Evolutionary conservation across 768 basidiomycete species (phyloP), one percentile per base, ranked within the genome.

Genomic region (Guyanaporus albipodus): DNA sequence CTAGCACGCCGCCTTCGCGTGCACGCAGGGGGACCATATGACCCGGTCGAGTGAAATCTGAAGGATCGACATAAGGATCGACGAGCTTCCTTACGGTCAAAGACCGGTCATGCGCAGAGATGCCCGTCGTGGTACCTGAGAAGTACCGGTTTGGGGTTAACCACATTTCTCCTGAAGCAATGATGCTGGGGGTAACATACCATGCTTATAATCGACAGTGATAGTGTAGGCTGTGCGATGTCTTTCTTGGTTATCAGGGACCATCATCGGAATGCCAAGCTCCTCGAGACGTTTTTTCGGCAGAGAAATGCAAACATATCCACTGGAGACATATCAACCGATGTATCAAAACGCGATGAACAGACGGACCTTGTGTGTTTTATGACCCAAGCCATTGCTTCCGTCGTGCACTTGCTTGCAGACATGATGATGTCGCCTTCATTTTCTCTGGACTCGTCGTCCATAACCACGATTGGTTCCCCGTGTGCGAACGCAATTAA

Each of bases 331-430:
- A 46, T 38, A 45, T 63, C 53, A 58, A 49, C 38, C 28, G 9
- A 44, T 19, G 27, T 15, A 34, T 17, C 14, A 24, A 34, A 11
- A 34, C 11, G n/a, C 8, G 31, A 12, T 6, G 23, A 31, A 24
- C 19, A 14, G n/a, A 66, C 79, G 49, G 42, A 94, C 95, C 92
- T 96, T 0, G 92, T 91, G 64, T 94, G 85, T 61, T 87, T 87
- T 64, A 99, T 93, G 79, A 99, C 87, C 91, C 91, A 99, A 1
- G 96, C 95, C 96, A 99, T 98, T 62, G 93, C 90, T 68, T 97
- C 90, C 2, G 91, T 90, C 31, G 93, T 91, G 55, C 90, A 83
- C 42, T 82, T 78, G 21, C 76, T 75, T 3, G 82, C 96, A 12
- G 95, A 82, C 60, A 92, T 86, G 62, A 97, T 91, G 48, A 99